A percentile compares a stretch with the other conserved stretches of the same genome.
Conservation (phyloP, 176 grass and related monocot species). For the Pontederia paniculata region DNA sequence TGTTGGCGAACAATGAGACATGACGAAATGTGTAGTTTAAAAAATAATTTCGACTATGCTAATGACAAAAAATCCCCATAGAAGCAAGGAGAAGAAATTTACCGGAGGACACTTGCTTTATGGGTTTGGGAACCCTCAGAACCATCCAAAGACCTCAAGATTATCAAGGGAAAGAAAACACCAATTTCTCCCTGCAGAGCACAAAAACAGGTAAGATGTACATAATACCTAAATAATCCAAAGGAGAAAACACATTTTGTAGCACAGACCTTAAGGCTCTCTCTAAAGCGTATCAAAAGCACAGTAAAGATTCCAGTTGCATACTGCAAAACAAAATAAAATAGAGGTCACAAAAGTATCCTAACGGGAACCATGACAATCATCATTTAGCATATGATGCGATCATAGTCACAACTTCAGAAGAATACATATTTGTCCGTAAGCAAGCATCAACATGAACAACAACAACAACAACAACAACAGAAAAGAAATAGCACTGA, state of each 20-base stretch:
- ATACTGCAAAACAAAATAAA: constrained; percentile 59
- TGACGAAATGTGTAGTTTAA: no score
- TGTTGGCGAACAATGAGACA: no score
- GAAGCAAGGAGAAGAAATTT: constrained; percentile 16
- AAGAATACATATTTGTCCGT: constrained; percentile 8
- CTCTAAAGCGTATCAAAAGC: constrained; percentile 90
- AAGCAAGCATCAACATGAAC: constrained; percentile 18
- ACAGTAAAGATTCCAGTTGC: constrained; percentile 92
- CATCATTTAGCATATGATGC: no score
- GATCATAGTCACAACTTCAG: no score
- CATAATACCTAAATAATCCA: constrained; percentile 8
- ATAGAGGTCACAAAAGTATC: neutral
- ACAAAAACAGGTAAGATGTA: constrained; percentile 1
- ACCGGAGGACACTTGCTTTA: constrained; percentile 90
- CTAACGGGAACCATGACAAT: no score
- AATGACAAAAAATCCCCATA: neutral
- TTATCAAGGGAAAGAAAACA: constrained; percentile 97
- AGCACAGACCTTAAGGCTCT: constrained; percentile 76
- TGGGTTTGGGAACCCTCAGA: constrained; percentile 68
- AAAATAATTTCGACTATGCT: no score
- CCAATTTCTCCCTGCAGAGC: constrained; percentile 84
- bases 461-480: constrained; percentile 8
- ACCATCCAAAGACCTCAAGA: constrained; percentile 87
- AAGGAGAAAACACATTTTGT: constrained; percentile 14
- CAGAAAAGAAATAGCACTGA: constrained; percentile 12